Evolutionary conservation across 306 rosid species (phyloP), one percentile per base, ranked within the genome.

Genomic region (Lotus japonicus): DNA sequence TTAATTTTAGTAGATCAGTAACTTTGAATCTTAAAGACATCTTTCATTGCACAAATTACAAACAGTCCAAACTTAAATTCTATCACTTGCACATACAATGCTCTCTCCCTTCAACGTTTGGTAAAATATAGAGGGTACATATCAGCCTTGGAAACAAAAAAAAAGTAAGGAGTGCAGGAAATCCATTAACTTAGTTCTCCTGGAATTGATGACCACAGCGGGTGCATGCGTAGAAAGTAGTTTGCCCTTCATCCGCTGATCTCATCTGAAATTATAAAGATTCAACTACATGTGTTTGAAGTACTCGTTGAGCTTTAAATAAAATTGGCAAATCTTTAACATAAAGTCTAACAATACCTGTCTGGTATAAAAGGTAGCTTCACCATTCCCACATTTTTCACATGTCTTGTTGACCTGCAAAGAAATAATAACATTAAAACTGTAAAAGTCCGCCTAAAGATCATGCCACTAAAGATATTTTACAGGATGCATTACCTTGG

Each of bases 321-420:
- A 16, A 56, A 49, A 71, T 21, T 49, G 64, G 11, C 8, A 36
- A 66, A 45, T 15, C 46, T 62, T 48, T 66, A 13, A 48, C 39
- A 23, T 57, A 11, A 36, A 33, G 26, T 35, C 14, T 65, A 44
- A 62, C 43, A 13, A 56, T 64, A 82, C 86, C 86, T 74, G 86
- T 74, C 78, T 58, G 60, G 83, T 74, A 54, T 70, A 74, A 66
- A 51, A 82, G 36, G 41, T 62, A 71, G 92, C 91, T 70, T 88
- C 97, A 58, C 73, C 92, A 69, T 86, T 83, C 16, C 88, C 96
- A 55, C 97, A 91, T 66, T 91, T 88, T 43, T 91, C 97, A 66
- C 96, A 91, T 74, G 53, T 85, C 64, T 79, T 83, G 80, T 83
- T 84, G 46, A 78, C 87, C 92, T 91, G 81, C 55, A 26, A 75